Percentiles rank a stretch among this genome's conserved stretches.
Evolutionary conservation across 306 rosid genomes (phyloP).

Genomic region (Pterocarpus macrocarpus): DNA sequence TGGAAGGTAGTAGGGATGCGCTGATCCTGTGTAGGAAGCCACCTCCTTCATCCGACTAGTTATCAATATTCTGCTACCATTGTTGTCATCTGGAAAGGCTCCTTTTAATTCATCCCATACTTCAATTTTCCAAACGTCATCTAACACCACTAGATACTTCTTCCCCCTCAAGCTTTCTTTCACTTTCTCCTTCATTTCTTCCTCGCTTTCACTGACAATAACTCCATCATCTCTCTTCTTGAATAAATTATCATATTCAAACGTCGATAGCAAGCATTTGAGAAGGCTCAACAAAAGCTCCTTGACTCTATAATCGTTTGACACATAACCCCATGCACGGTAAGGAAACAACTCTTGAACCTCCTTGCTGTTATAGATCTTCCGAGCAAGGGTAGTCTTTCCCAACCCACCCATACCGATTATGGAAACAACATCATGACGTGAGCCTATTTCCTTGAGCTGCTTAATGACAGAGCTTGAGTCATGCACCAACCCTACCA

Average conservation of each 20-base stretch:
- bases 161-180: neutral
- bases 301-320: neutral
- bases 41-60: neutral
- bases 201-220: neutral
- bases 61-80: slow-evolving; percentile 38
- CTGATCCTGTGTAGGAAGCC: neutral
- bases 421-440: neutral
- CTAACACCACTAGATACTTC: slow-evolving; percentile 30
- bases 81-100: slow-evolving; percentile 17
- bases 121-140: neutral
- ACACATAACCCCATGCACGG: slow-evolving; percentile 30
- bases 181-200: neutral
- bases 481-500: neutral
- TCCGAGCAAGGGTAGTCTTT: slow-evolving; percentile 40
- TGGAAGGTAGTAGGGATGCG: neutral
- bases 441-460: neutral
- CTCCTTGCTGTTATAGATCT: neutral
- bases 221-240: too few species aligned
- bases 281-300: slow-evolving; percentile 17
- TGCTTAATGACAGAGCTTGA: neutral
- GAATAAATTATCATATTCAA: neutral
- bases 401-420: slow-evolving; percentile 42
- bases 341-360: neutral
- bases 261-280: neutral
- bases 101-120: neutral